These are phyloP conservation scores for Schizochytrium sp. DNA, from an alignment of 108 stramenopile species.

Conservation along the genomic window DNA sequence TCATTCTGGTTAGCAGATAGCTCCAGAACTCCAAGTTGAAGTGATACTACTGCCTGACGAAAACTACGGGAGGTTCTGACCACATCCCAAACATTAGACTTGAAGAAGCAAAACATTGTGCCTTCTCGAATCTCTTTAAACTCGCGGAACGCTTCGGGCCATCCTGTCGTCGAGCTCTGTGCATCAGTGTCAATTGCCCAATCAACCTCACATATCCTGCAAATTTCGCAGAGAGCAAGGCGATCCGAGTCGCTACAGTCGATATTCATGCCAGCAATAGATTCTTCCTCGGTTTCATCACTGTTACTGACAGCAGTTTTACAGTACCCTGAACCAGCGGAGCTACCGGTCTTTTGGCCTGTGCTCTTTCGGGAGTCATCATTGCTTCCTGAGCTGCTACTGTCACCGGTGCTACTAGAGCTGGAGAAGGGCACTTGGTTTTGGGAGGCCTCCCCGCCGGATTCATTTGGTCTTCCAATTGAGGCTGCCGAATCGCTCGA, in stretches of 20 bases:
- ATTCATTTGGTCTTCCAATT: background rate
- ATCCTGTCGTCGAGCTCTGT: slow-evolving; percentile 3
- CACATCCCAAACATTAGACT: slow-evolving; percentile 7
- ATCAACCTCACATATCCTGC: slow-evolving; percentile 19
- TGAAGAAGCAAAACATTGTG: background rate
- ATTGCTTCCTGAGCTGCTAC: background rate
- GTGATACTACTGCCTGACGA: background rate
- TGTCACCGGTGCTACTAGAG: background rate
- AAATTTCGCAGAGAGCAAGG: background rate
- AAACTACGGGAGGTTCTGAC: slow-evolving; percentile 25
- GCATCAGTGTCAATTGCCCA: slow-evolving; percentile 1
- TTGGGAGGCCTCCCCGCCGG: background rate
- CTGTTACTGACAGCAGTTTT: background rate
- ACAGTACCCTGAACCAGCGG: background rate
- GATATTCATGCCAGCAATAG: slow-evolving; percentile 26
- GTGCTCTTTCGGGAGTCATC: background rate
- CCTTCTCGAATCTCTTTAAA: background rate
- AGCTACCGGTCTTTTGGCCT: slow-evolving; percentile 22
- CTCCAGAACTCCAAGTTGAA: background rate
- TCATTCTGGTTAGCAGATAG: background rate
- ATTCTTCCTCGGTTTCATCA: slow-evolving; percentile 37
- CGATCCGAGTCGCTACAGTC: slow-evolving; percentile 2
- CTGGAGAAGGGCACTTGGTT: background rate
- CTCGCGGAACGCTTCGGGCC: slow-evolving; percentile 33
- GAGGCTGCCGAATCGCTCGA: background rate